Base-by-base conservation (phyloP, 2,329 filamentous ascomycete genomes). In the Tympanopsis confertula region DNA sequence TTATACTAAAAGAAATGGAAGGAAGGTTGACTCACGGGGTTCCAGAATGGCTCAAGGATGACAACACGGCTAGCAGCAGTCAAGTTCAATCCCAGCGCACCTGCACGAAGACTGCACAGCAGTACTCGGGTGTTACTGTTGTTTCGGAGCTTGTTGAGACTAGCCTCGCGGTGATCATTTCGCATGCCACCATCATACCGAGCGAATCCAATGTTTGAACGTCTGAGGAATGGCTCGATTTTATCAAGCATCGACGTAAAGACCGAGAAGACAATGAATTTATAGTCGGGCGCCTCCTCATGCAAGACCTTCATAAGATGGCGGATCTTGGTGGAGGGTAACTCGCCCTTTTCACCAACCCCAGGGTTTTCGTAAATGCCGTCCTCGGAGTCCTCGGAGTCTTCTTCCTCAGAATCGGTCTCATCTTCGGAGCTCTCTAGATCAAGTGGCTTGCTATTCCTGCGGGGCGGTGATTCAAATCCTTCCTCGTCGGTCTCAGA, bases 211-310 rank as follows among this genome's bases (percentile, higher is more conserved):
- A 94, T 81, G 13, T 78, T 75, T 13, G 82, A 78, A 36, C 77
- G 71, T 35, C 71, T 69, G 42, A 98, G 68, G 59, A 96, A 95
- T 2, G 91, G 91, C 55, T 96, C 87, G 44, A 98, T 79, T 19
- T 96, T 78, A 62, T 96, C 85, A 35, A 98, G 77, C 91, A 98
- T 98, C 1, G 86, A 91, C 0, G 91, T 98, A 61, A 98, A 98
- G 51, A 96, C 86, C 2, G 87, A 94, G 61, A 98, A 98, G 45
- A 98, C 87, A 50, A 98, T 98, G 54, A 94, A 94, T 55, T 98
- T 98, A 69, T 94, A 86, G 42, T 86, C 69, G 2, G 70, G 65
- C 0, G 79, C 78, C 57, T 98, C 91, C 33, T 75, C 75, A 45
- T 78, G 73, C 5, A 98, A 73, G 37, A 98, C 84, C 42, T 77